Base-by-base conservation (phyloP, 345 rosid genomes). In the Camelina laxa region DNA sequence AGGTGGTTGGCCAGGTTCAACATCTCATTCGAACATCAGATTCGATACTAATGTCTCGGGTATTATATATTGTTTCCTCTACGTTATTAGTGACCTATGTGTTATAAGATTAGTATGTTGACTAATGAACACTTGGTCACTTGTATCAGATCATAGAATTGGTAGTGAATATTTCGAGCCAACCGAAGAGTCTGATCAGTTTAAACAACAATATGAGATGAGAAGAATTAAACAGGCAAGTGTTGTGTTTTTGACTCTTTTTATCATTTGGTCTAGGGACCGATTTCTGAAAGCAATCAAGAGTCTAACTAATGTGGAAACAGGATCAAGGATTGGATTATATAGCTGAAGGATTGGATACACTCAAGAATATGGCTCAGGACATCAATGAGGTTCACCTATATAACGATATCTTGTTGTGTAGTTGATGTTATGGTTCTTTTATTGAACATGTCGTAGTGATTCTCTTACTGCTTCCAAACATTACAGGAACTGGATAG, bases 281-380 rank as follows among this genome's bases (percentile, higher is more conserved):
- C 1, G 10, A 24, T 8, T 36, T 21, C 0, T 49, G 1, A n/a
- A 48, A 24, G 1, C 17, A 48, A 41, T 0, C 27, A 38, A 62
- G 9, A 24, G 22, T 59, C 2, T 42, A 22, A 10, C 42, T 4
- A 42, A 45, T 67, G 47, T 38, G 45, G 30, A 61, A 70, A 60
- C 87, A 94, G 96, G 98, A 91, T 81, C 90, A 94, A 89, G 98
- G 98, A 54, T 72, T 94, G 77, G 93, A 88, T 71, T 75, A 80
- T 84, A 91, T 91, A 72, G 82, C 95, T 47, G 89, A 93, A 76
- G 97, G 97, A 67, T 79, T 94, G 80, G 95, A 87, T 71, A 94
- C 92, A 6, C 80, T 91, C 70, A 94, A 94, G 83, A 86, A 90
- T 67, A 89, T 94, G 98, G 98, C 96, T 67, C 83, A 79, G 65